phyloP scores from a whole-genome alignment of 139 green algal genomes.

The Haematococcus lacustris region DNA sequence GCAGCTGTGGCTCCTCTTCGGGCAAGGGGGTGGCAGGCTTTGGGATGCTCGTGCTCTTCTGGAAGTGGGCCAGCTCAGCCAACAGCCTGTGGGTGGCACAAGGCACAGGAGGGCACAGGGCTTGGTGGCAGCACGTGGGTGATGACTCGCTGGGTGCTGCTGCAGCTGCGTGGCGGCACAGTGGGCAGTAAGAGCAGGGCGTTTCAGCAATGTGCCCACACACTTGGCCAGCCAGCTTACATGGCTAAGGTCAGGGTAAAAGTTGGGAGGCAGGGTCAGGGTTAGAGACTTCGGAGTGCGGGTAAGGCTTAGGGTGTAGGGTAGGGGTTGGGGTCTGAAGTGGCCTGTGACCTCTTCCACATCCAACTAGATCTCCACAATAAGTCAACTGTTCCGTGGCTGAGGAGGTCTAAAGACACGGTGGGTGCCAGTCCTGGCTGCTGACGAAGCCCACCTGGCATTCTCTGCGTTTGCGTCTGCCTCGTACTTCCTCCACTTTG shows the following conservation, averaged over 20 bases:
- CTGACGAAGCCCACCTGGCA: background rate
- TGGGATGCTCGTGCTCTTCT: background rate
- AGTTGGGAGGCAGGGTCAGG: background rate
- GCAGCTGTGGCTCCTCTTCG: background rate
- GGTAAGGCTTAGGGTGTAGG: background rate
- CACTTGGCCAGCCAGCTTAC: too few species aligned
- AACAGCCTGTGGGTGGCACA: background rate
- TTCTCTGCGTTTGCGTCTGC: conserved; percentile 9
- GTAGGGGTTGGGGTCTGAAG: background rate
- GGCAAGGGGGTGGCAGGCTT: background rate
- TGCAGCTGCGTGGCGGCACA: too few species aligned
- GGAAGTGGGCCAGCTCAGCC: background rate
- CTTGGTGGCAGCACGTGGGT: background rate
- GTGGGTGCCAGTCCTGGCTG: background rate
- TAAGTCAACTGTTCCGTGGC: background rate
- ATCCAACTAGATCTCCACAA: background rate
- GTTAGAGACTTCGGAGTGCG: background rate
- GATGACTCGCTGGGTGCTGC: too few species aligned
- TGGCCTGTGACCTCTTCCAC: background rate
- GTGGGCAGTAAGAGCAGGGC: too few species aligned
- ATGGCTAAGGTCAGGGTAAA: too few species aligned
- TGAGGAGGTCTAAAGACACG: background rate
- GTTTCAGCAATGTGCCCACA: too few species aligned
- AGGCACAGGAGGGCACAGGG: background rate
- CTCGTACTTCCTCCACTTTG: conserved; percentile 10